phyloP scores from a whole-genome alignment of 306 rosid genomes.

The Acacia confusa region DNA sequence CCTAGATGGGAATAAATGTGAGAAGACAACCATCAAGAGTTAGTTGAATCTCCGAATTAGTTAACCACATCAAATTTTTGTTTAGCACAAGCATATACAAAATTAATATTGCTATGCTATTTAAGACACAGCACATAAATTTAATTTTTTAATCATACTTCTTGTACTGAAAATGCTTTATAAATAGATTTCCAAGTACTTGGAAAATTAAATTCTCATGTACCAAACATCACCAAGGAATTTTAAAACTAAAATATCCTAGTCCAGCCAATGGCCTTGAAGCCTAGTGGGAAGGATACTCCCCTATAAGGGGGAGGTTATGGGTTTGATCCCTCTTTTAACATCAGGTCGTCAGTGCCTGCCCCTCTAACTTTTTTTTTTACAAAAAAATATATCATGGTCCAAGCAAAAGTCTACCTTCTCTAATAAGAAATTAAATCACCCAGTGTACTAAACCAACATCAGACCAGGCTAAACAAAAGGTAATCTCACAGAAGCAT shows the following conservation, averaged over 20 bases:
- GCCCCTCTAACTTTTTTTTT: too few species aligned
- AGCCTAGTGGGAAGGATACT: too few species aligned
- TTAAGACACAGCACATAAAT: neutral
- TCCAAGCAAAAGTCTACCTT: neutral
- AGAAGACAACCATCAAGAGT: neutral
- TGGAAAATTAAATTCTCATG: neutral
- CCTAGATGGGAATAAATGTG: conserved; percentile 24
- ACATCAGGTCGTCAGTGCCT: too few species aligned
- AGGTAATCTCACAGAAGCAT: neutral
- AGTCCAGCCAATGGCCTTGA: neutral
- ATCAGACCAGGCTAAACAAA: neutral
- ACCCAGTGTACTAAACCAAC: neutral
- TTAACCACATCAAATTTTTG: neutral
- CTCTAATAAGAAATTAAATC: neutral
- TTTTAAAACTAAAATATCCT: neutral
- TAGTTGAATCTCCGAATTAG: neutral
- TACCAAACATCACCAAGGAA: neutral
- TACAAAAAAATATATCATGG: too few species aligned
- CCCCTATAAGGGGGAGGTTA: too few species aligned
- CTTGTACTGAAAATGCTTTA: neutral
- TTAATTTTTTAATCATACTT: neutral
- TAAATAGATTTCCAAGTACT: neutral
- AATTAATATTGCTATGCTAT: neutral
- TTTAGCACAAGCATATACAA: neutral
- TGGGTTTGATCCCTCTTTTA: too few species aligned